Conservation (phyloP, 257 asterid species). For the Cinchona pubescens region DNA sequence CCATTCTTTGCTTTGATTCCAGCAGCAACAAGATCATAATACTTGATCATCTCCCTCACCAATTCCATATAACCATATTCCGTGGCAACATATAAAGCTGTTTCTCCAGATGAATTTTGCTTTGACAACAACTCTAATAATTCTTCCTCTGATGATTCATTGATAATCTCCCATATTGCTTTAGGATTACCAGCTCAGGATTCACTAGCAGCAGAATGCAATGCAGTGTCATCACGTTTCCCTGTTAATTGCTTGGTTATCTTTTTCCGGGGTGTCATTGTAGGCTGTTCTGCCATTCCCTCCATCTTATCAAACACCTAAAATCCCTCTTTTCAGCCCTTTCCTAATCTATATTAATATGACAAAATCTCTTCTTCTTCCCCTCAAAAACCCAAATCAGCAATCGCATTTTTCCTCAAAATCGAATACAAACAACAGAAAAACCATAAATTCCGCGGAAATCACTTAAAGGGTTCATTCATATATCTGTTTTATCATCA, state of each 20-base stretch:
- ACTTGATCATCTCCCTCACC: constrained; percentile 38
- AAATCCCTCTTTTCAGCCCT: constrained; percentile 7
- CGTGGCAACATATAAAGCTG: constrained; percentile 44
- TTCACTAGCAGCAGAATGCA: constrained; percentile 48
- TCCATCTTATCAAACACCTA: constrained; percentile 8
- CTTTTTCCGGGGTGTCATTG: constrained; percentile 24
- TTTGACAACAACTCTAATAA: constrained; percentile 28
- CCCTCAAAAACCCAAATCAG: constrained; percentile 44
- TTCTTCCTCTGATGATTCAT: constrained; percentile 24
- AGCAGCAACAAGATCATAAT: constrained; percentile 41
- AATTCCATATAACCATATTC: constrained; percentile 44
- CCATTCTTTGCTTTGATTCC: constrained; percentile 53
- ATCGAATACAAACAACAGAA: neutral
- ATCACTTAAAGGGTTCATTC: neutral
- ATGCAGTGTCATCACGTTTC: constrained; percentile 39
- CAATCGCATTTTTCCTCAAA: constrained; percentile 28
- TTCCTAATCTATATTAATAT: constrained; percentile 1
- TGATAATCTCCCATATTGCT: constrained; percentile 27
- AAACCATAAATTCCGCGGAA: neutral
- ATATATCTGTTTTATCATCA: constrained; percentile 7
- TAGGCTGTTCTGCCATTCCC: constrained; percentile 14
- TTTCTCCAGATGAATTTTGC: constrained; percentile 48
- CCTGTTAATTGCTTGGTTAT: constrained; percentile 53
- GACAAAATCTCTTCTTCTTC: constrained; percentile 29
- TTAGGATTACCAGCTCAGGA: constrained; percentile 36